These are phyloP conservation scores for Akanthomyces muscarius DNA, from an alignment of 2,329 filamentous ascomycete genomes.

Conservation along the genomic window DNA sequence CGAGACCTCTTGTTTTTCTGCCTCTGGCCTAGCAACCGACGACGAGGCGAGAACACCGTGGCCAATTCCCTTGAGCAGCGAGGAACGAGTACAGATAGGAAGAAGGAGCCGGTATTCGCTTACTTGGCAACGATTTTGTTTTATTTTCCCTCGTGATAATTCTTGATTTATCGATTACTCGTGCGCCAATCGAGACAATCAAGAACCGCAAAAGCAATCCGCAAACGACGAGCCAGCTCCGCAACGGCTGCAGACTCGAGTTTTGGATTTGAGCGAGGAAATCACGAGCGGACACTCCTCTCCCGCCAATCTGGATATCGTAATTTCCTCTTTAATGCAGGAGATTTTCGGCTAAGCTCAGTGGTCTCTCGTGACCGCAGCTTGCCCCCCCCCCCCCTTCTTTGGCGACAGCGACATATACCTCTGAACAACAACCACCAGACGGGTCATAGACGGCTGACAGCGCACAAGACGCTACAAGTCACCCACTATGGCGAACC, in stretches of 20 bases:
- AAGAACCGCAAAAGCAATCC: not conserved
- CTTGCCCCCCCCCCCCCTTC: not conserved
- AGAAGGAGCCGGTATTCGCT: slow-evolving; percentile 13
- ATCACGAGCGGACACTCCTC: not conserved
- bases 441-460: not conserved
- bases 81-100: not conserved
- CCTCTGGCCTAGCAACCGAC: not conserved
- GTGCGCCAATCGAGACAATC: not conserved
- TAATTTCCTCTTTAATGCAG: slow-evolving; percentile 11
- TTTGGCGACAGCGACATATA: not conserved
- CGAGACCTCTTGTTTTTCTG: slow-evolving; percentile 12
- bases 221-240: not conserved
- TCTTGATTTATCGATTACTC: not conserved
- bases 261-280: not conserved
- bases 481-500: slow-evolving; percentile 44
- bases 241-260: not conserved
- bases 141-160: not conserved
- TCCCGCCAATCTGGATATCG: not conserved
- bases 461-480: not conserved
- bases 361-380: slow-evolving; percentile 8
- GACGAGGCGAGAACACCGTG: not conserved
- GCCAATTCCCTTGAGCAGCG: not conserved
- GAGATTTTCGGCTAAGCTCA: not conserved
- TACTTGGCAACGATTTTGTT: slow-evolving; percentile 5
- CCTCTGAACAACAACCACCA: not conserved